Evolutionary conservation across 495 filamentous ascomycete genomes (phyloP), one percentile per base, ranked within the genome.

Genomic region (Podospora fimiseda): DNA sequence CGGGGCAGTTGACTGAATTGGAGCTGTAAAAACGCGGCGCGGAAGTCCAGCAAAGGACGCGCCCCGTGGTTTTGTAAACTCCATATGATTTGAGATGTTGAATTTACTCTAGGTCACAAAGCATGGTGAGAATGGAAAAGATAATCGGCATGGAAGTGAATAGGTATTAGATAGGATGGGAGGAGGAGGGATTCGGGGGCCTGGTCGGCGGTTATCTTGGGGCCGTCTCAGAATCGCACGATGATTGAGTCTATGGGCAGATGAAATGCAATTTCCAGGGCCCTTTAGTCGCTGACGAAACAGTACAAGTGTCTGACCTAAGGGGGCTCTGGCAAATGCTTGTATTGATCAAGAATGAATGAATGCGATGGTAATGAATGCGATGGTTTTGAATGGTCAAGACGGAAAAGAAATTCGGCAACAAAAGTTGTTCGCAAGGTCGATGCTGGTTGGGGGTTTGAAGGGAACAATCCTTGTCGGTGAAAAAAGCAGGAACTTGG

Each of bases 1-100:
- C 48, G 51, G 44, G 23, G 13, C 23, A 30, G 23, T 33, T 4
- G 9, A n/a, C 19, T 54, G 38, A 24, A 58, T 52, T 8, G 73
- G 69, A 14, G 70, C 69, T 16, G 73, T 75, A 21, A 64, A 62
- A 41, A 68, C 67, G 45, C 71, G 71, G 53, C 72, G 71, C 64
- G 72, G 69, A 39, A 56, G 6, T 33, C 27, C 59, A 6, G 56
- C 41, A 43, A 65, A 60, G 22, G 60, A 53, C 16, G 57, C 38
- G 42, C 60, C 60, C n/a, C 47, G 51, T 36, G 62, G 55, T 43
- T 50, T 62, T n/a, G 67, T 44, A 51, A 40, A 50, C 27, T 64
- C 62, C 67, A 70, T 68, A 20, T 37, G 19, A 20, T 37, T 53
- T 52, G 9, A 49, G 16, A 9, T 21, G 14, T 24, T 33, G 6